Percentiles rank a stretch among this genome's conserved stretches.
These are phyloP conservation scores for Uronychia setigera DNA, from an alignment of 73 alveolate genomes.

Conservation along the genomic window DNA sequence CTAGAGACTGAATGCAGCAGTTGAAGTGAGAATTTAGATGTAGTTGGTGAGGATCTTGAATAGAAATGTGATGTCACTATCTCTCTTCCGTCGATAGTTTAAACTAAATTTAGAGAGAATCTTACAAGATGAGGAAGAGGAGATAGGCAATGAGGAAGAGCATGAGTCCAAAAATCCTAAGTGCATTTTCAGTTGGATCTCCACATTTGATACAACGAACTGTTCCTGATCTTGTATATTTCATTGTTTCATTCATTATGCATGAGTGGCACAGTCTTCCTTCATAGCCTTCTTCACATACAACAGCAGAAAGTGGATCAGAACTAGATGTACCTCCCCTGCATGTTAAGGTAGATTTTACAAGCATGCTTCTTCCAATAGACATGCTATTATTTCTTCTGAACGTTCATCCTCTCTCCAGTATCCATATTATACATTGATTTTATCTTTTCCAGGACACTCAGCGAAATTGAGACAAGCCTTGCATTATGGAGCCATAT, in stretches of 20 bases:
- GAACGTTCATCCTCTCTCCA: neutral
- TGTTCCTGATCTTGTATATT: neutral
- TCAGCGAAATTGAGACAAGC: neutral
- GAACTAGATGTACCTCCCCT: neutral
- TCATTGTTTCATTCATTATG: neutral
- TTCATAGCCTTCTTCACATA: conserved; percentile 17
- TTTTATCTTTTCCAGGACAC: neutral
- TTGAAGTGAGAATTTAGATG: conserved; percentile 43
- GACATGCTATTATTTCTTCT: neutral
- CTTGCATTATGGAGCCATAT: neutral
- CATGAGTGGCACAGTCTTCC: conserved; percentile 15
- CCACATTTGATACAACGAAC: conserved; percentile 13
- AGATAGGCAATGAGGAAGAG: neutral
- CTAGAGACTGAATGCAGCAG: conserved; percentile 47
- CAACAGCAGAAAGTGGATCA: conserved; percentile 3
- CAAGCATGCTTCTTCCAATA: neutral
- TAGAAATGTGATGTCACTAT: neutral
- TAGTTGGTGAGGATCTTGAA: conserved; percentile 29
- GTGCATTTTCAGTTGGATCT: neutral
- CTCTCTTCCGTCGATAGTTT: neutral
- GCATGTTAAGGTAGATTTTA: no score
- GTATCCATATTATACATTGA: neutral
- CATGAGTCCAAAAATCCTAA: neutral
- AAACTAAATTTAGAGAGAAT: neutral
- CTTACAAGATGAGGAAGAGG: neutral